Conservation (phyloP, 345 rosid species). For the Turritis glabra region DNA sequence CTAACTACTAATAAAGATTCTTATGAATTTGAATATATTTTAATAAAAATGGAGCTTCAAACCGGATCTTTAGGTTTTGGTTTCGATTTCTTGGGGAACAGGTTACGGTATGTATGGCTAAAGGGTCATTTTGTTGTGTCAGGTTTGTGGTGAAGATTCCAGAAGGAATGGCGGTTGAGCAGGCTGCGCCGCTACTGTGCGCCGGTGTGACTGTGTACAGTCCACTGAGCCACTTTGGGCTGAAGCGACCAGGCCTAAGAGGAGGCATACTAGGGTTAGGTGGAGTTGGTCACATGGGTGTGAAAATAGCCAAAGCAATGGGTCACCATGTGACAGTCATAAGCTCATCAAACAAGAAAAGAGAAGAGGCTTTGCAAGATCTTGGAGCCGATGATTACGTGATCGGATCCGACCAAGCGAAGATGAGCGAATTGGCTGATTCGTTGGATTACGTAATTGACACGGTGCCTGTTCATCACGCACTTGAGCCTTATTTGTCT, state of each 20-base stretch:
- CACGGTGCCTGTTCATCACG: constrained; percentile 82
- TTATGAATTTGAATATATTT: background rate
- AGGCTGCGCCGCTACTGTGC: constrained; percentile 83
- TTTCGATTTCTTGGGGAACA: constrained; percentile 12
- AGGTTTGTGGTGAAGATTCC: constrained; percentile 91
- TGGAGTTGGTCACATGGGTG: constrained; percentile 99
- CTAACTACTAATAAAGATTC: background rate
- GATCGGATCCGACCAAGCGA: constrained; percentile 62
- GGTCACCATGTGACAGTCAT: constrained; percentile 94
- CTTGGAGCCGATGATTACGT: constrained; percentile 87
- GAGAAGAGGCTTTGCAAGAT: constrained; percentile 75
- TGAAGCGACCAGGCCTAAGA: constrained; percentile 61
- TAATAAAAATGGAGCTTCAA: background rate
- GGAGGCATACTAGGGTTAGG: constrained; percentile 93
- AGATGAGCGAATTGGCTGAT: constrained; percentile 66
- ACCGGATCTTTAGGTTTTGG: constrained; percentile 10
- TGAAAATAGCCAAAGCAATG: constrained; percentile 92
- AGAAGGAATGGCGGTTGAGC: constrained; percentile 81
- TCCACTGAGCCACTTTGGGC: constrained; percentile 78
- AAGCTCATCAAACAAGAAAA: constrained; percentile 91
- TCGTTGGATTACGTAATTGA: constrained; percentile 87
- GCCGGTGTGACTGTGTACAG: constrained; percentile 93
- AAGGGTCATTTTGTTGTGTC: constrained; percentile 6
- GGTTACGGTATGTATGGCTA: constrained; percentile 7
- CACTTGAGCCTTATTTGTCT: constrained; percentile 80